Conservation (phyloP, 345 rosid genomes). For the Kernera saxatilis region DNA sequence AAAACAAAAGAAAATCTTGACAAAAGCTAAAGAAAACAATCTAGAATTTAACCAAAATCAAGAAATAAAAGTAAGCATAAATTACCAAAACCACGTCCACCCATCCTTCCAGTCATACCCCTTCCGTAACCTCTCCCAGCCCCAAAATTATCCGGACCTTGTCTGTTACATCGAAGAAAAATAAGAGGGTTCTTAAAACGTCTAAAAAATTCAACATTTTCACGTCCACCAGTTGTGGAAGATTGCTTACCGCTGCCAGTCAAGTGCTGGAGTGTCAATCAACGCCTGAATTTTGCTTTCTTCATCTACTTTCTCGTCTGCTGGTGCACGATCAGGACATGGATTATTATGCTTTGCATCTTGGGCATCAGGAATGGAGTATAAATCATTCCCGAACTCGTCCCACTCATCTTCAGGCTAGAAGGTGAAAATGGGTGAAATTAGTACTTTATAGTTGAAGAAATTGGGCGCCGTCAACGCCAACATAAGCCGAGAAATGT, state of each 20-base stretch:
- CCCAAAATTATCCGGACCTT: conserved; percentile 79
- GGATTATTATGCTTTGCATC: conserved; percentile 49
- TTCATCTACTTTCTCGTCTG: conserved; percentile 74
- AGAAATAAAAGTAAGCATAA: neutral
- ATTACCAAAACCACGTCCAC: conserved; percentile 95
- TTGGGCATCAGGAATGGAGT: conserved; percentile 70
- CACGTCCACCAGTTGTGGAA: neutral
- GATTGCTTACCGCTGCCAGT: conserved; percentile 90
- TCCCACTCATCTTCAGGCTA: conserved; percentile 93
- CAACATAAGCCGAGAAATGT: neutral
- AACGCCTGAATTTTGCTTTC: conserved; percentile 91
- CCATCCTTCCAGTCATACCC: conserved; percentile 89
- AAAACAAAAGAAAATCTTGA: neutral
- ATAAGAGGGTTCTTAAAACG: neutral
- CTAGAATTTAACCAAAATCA: neutral
- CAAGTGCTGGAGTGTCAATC: conserved; percentile 91
- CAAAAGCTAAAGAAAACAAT: neutral
- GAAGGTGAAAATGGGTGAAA: conserved; percentile 1
- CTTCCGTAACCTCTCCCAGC: conserved; percentile 93
- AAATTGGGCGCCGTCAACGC: neutral
- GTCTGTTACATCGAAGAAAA: conserved; percentile 46
- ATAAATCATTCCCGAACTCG: conserved; percentile 95
- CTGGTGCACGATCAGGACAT: conserved; percentile 47
- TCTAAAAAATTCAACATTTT: neutral
- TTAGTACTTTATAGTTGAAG: neutral